Percentiles rank a stretch among this genome's conserved stretches.
Evolutionary conservation across 495 filamentous ascomycete species (phyloP).

Genomic region (Articulospora tetracladia): DNA sequence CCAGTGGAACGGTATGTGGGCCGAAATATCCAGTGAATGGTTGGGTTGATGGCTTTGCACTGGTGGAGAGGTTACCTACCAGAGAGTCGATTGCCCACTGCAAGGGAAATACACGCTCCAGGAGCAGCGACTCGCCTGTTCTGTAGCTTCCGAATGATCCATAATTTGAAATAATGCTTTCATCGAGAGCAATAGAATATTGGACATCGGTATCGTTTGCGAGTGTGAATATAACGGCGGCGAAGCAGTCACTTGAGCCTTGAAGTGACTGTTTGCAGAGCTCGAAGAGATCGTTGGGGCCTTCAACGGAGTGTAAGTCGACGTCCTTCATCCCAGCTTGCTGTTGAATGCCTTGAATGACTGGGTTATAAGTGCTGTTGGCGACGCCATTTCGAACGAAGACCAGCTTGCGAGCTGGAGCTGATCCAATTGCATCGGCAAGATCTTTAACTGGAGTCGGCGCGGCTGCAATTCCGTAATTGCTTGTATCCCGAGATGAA

Average conservation of each 20-base stretch:
- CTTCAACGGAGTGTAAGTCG: background rate
- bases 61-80: constrained; percentile 12
- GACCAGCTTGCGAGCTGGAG: constrained; percentile 8
- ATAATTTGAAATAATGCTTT: background rate
- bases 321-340: constrained; percentile 1
- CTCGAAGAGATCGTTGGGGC: constrained; percentile 17
- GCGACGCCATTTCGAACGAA: constrained; percentile 21
- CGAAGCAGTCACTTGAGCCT: constrained; percentile 21
- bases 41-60: constrained; percentile 11
- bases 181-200: constrained; percentile 20
- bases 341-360: constrained; percentile 15
- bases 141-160: background rate
- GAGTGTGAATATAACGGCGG: constrained; percentile 14
- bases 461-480: constrained; percentile 6
- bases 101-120: constrained; percentile 9
- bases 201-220: constrained; percentile 20
- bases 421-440: constrained; percentile 5
- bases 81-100: constrained; percentile 18
- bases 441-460: constrained; percentile 11
- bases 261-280: constrained; percentile 13
- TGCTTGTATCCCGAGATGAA: background rate
- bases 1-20: background rate
- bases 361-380: constrained; percentile 4
- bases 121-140: constrained; percentile 4
- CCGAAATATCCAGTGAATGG: constrained; percentile 15